A percentile compares a stretch with the other conserved stretches of the same genome.
Evolutionary conservation across 352 stramenopile species (phyloP).

Genomic region (Pythium apleroticum): DNA sequence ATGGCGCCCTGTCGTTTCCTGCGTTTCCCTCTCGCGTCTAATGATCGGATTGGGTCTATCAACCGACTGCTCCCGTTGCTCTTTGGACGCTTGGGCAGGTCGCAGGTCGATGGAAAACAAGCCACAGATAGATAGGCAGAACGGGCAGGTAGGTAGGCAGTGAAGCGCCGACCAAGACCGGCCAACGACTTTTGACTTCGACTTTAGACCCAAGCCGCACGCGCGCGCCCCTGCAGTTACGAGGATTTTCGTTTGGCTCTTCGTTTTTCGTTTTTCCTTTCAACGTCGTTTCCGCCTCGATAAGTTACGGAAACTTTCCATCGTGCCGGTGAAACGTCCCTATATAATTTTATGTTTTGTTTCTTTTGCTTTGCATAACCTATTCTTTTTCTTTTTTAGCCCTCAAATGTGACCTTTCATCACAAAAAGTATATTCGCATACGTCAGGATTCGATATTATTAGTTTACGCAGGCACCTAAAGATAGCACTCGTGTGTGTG

Average conservation of each 20-base stretch:
- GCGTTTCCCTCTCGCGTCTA: neutral
- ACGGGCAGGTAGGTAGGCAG: neutral
- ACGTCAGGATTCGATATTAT: constrained; percentile 5
- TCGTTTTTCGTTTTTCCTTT: constrained; percentile 28
- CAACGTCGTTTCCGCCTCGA: constrained; percentile 29
- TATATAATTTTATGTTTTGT: constrained; percentile 3
- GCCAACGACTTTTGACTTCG: constrained; percentile 20
- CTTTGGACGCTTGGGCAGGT: neutral
- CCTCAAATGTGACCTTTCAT: neutral
- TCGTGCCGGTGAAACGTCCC: constrained; percentile 12
- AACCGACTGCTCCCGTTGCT: constrained; percentile 7
- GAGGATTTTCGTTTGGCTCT: constrained; percentile 27
- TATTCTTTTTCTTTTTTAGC: neutral
- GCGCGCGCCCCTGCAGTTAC: constrained; percentile 22
- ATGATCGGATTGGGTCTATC: constrained; percentile 1
- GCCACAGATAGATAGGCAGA: constrained; percentile 2
- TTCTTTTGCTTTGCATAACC: neutral
- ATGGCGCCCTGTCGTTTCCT: constrained; percentile 14
- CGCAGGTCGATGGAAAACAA: constrained; percentile 26
- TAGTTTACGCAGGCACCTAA: constrained; percentile 21
- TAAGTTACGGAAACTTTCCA: constrained; percentile 25
- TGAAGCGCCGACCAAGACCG: neutral
- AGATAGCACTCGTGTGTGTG: constrained; percentile 18
- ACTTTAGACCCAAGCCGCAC: constrained; percentile 5
- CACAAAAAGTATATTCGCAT: neutral